Conservation (phyloP, 768 basidiomycete species). For the Suillus alpinus region DNA sequence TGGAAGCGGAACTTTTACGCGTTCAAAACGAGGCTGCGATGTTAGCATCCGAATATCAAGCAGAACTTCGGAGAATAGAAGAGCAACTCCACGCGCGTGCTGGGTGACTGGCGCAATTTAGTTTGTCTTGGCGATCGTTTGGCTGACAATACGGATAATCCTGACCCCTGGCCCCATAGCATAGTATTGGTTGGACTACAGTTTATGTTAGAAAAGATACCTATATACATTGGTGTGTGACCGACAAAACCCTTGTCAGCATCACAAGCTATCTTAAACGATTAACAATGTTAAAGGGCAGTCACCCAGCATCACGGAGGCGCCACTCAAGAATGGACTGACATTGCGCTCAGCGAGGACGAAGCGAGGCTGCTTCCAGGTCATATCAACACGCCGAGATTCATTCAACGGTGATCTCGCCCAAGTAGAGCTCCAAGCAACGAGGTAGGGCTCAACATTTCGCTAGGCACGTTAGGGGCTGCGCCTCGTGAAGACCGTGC, state of each 20-base stretch:
- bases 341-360: background rate
- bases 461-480: background rate
- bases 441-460: background rate
- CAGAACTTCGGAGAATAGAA: conserved; percentile 33
- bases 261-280: background rate
- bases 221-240: background rate
- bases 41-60: conserved; percentile 33
- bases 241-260: background rate
- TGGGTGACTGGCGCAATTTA: conserved; percentile 17
- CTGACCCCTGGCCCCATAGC: conserved; percentile 1
- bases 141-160: conserved; percentile 2
- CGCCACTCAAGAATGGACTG: background rate
- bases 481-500: conserved; percentile 6
- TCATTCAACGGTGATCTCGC: background rate
- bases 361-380: conserved; percentile 1
- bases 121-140: conserved; percentile 20
- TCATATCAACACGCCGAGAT: background rate
- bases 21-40: conserved; percentile 27
- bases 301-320: background rate
- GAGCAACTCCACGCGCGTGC: conserved; percentile 30
- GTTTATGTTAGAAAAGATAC: conserved; percentile 7
- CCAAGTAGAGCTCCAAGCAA: background rate
- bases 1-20: conserved; percentile 27
- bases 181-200: conserved; percentile 13
- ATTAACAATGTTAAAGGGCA: background rate